A percentile compares a stretch with the other conserved stretches of the same genome.
Evolutionary conservation across 2,329 filamentous ascomycete genomes (phyloP).

Genomic region (Colletotrichum musae): DNA sequence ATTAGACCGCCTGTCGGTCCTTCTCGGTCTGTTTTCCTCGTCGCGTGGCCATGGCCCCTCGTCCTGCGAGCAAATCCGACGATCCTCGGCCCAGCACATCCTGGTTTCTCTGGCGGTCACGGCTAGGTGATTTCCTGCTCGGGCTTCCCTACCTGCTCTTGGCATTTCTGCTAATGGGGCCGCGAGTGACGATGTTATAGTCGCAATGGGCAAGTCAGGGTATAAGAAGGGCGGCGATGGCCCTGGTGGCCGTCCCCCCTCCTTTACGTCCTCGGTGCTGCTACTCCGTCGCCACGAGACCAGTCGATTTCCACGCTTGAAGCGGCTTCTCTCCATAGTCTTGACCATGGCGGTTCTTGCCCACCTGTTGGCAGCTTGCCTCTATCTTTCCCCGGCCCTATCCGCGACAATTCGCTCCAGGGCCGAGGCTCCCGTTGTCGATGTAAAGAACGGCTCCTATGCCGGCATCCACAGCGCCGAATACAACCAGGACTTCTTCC

Average conservation of each 20-base stretch:
- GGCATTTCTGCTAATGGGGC: constrained; percentile 19
- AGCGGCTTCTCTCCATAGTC: constrained; percentile 10
- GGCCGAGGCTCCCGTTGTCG: constrained; percentile 27
- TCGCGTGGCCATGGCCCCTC: constrained; percentile 10
- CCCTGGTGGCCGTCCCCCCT: constrained; percentile 1
- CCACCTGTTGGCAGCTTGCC: constrained; percentile 24
- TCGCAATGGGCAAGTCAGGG: constrained; percentile 9
- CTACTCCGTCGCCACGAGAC: background rate
- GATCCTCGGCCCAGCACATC: constrained; percentile 27
- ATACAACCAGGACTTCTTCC: constrained; percentile 62
- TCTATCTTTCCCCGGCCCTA: constrained; percentile 23
- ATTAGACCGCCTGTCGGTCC: constrained; percentile 3
- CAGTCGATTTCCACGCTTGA: constrained; percentile 9
- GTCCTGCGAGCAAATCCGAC: constrained; percentile 12
- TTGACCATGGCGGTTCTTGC: constrained; percentile 27
- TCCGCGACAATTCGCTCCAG: constrained; percentile 22
- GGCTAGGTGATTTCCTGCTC: background rate
- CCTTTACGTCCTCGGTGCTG: background rate
- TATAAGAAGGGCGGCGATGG: constrained; percentile 29
- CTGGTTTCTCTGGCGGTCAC: background rate
- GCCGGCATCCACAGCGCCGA: constrained; percentile 51
- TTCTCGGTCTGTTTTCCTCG: background rate
- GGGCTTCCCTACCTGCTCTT: constrained; percentile 1
- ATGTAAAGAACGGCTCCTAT: constrained; percentile 49
- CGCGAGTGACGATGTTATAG: background rate